Evolutionary conservation across 768 basidiomycete genomes (phyloP), one percentile per base, ranked within the genome.

Genomic region (Fomitopsis pulvina): DNA sequence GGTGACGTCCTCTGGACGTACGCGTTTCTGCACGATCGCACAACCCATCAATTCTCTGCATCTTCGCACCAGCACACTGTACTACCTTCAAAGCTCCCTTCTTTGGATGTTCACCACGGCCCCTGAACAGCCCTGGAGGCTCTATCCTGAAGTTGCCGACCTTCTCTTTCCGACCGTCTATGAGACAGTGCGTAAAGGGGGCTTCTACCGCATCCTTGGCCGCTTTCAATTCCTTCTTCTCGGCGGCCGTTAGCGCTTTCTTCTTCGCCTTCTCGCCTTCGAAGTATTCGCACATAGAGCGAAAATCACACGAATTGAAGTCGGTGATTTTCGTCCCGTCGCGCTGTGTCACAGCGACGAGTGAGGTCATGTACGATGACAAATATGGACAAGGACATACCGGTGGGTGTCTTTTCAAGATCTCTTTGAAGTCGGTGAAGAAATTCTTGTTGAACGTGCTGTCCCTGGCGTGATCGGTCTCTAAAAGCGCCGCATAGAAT

Each of bases 101-200:
- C 78, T 87, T 94, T 0, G 96, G 96, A 68, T 99, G 96, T 59
- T 97, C 93, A 47, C 96, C 96, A 56, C 96, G 93, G 53, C 96
- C 96, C 66, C 96, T 75, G 71, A 98, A 99, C 45, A 98, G 71
- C n/a, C 95, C 94, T 24, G 96, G 96, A 65, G 96, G 96, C 76
- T 99, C 96, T 45, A 97, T 84, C 57, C 93, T 79, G 75, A 98
- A 98, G 71, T 98, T 99, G 32, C 96, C 96, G 42, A 97, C 81
- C 66, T 97, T 98, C 72, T 99, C 96, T 70, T 92, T 95, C 47
- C 94, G 84, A 11, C 95, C 95, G 61, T 99, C 92, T 28, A 99
- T 79, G n/a, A 84, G 62, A 67, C 95, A 97, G 22, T 78, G 77
- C 20, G 79, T 81, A 67, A 93, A 97, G 54, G 85, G 87, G 43